Evolutionary conservation across 495 filamentous ascomycete species (phyloP), one percentile per base, ranked within the genome.

Genomic region (Aspergillus avenaceus): DNA sequence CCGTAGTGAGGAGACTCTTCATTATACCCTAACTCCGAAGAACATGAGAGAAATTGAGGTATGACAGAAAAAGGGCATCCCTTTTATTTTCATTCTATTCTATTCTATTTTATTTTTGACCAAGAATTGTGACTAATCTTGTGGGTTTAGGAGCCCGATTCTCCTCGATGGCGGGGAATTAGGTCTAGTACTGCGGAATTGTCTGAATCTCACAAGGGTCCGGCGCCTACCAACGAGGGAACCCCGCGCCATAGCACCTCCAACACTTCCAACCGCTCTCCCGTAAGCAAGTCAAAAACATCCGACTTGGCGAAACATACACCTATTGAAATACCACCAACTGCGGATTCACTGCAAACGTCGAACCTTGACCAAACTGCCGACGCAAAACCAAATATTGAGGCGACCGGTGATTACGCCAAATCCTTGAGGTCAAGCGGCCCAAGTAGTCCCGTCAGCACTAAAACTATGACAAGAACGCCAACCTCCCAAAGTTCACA

Each of bases 21-120:
- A 92, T 65, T 97, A 86, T 63, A 97, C 93, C 2, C 76, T 97
- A 25, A 98, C 93, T 1, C 92, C 93, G 1, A 84, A 88, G 60
- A 89, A 76, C 51, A 87, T 97, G 78, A 84, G 92, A 43, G 85
- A 92, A 52, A 87, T 91, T 55, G 86, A 91, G 61, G 87, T 89
- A 72, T 72, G 83, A n/a, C n/a, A n/a, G n/a, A n/a, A n/a, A n/a
- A n/a, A n/a, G n/a, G n/a, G n/a, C n/a, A n/a, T n/a, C n/a, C n/a
- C n/a, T n/a, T n/a, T n/a, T n/a, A n/a, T n/a, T n/a, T n/a, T n/a
- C n/a, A n/a, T n/a, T n/a, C n/a, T n/a, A n/a, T n/a, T n/a, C n/a
- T n/a, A n/a, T n/a, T n/a, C n/a, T n/a, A n/a, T 52, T 41, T 22
- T 12, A 24, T 26, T 38, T 28, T 40, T n/a, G 11, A 28, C 24